A percentile compares a stretch with the other conserved stretches of the same genome.
Conservation (phyloP, 2,329 filamentous ascomycete genomes). For the Cladosporium sp. region DNA sequence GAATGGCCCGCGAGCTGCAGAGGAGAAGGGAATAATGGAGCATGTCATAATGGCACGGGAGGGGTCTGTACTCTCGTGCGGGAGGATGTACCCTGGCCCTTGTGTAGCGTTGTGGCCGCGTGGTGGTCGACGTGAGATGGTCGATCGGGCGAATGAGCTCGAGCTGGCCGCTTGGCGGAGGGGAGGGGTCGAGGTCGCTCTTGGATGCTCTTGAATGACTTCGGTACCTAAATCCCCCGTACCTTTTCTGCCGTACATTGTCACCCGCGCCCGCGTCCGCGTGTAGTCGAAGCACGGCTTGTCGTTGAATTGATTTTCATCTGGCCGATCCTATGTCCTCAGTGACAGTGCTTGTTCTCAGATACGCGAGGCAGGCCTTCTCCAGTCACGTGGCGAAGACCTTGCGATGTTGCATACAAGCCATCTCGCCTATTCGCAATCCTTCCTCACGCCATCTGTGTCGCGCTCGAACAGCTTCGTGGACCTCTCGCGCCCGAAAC, state of each 20-base stretch:
- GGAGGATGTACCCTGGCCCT: neutral
- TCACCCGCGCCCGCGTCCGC: neutral
- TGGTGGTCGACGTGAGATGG: neutral
- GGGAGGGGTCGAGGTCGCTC: neutral
- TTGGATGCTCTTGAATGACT: neutral
- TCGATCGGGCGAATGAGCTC: conserved; percentile 7
- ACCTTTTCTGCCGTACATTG: neutral
- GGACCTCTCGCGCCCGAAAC: neutral
- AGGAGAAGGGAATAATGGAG: neutral
- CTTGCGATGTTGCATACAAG: neutral
- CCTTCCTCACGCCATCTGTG: neutral
- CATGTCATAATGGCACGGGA: neutral
- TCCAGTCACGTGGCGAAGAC: neutral
- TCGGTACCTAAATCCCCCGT: neutral
- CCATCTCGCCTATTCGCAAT: neutral
- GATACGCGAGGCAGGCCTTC: neutral
- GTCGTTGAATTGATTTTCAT: neutral
- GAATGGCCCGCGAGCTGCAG: neutral
- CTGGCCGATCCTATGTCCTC: too few species aligned
- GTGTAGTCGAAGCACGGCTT: neutral
- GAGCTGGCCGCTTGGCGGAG: conserved; percentile 2
- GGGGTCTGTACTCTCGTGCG: neutral
- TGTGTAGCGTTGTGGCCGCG: neutral
- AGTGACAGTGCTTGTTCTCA: neutral
- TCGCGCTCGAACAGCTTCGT: neutral